Base-by-base conservation (phyloP, 2,329 filamentous ascomycete genomes). In the Paracorniculantispora psalliotae region DNA sequence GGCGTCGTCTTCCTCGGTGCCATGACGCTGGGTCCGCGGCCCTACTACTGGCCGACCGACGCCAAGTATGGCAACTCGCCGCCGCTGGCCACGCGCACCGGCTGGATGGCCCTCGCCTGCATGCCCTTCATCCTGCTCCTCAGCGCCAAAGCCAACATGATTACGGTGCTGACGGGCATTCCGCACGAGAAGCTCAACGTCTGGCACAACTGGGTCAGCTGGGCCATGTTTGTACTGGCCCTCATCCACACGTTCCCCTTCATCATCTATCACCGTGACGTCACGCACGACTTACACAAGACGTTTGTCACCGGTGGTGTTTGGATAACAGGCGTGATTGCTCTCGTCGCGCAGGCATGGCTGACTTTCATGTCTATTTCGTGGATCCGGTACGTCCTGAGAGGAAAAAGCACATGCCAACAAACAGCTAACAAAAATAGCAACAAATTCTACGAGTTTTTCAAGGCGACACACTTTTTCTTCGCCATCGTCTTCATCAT, bases 161-260 rank as follows among this genome's bases (percentile, higher is more conserved):
- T 86, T 55, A 79, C 82, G 0, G 69, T 72, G 0, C 57, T 83
- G 9, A 85, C 82, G 0, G 82, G 82, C 0, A 72, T 84, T 12
- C 77, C 81, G 0, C 81, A 84, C 59, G 83, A 86, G 64, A 80
- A 79, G 58, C 74, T 86, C 1, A 80, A 83, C 59, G 68, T 81
- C n/a, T 82, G 80, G 65, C 81, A 84, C 64, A 74, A 76, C 51
- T 83, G 79, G 79, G 73, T 77, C 3, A 75, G 76, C 47, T 83
- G 80, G 68, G 80, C 79, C 33, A 82, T 84, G 73, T 83, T 84
- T 59, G 71, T 79, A 19, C 72, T 84, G 1, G 80, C 81, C 0
- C 69, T 86, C 4, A 63, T 85, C 6, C 83, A 86, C 64, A 85
- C 82, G 0, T 85, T 85, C 52, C 83, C 83, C 0, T 86, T 83